Evolutionary conservation across 169 alveolate species (phyloP), one percentile per base, ranked within the genome.

Genomic region (Cyclospora cayetanensis): DNA sequence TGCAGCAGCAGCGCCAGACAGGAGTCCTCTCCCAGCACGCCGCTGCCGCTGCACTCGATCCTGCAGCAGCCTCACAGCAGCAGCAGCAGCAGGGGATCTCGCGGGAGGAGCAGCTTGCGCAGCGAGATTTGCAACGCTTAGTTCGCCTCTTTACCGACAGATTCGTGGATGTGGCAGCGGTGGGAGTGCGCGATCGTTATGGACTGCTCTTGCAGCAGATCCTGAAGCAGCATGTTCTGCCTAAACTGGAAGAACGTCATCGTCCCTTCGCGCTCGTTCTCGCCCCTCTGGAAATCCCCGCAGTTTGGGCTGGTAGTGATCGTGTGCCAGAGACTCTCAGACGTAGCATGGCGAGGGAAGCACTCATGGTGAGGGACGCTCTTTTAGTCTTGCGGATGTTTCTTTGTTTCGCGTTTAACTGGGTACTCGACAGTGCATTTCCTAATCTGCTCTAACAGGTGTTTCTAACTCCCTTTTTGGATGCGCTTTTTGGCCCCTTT

Each of bases 271-370:
- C 42, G 42, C 65, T 74, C 31, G 86, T 41, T 15, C 55, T 74
- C 29, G 86, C 86, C 41, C 37, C 42, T 20, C 66, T 43, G 18
- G 86, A 74, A n/a, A 65, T 74, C 66, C 86, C 86, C 43, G 42
- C 39, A 37, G 42, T 74, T 37, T 74, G 86, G 86, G 55, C 86
- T 4, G 86, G 86, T 1, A 74, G 86, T 41, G 86, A 74, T 41
- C 46, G 35, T 11, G 86, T 41, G 29, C 86, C 86, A 35, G 43
- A 37, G 42, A n/a, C 34, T 4, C 86, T 74, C 39, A 27, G 65
- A 25, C 86, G 42, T 34, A 74, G 42, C 20, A 18, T 74, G 41
- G 66, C 1, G 42, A 7, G 55, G 31, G 86, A 74, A 43, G 86
- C 43, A 2, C 65, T 74, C 31, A 74, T 74, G 86, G 86, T 74